Evolutionary conservation across 176 grass and related monocot genomes (phyloP), one percentile per base, ranked within the genome.

Genomic region (Lolium rigidum): DNA sequence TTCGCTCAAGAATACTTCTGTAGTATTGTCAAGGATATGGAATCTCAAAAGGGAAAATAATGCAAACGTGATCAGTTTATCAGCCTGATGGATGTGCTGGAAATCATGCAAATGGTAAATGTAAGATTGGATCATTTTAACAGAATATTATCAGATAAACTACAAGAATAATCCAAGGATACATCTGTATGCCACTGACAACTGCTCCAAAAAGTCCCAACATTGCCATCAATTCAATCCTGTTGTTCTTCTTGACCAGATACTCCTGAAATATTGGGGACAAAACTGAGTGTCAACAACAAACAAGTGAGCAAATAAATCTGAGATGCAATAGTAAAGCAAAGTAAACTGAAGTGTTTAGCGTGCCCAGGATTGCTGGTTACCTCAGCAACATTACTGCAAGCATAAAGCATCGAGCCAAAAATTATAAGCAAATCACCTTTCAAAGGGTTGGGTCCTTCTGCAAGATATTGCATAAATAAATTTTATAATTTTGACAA

Each of bases 1-100:
- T 72, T 48, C 91, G 83, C 87, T 98, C 95, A 55, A 98, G 65
- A 81, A 98, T 90, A 87, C 91, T 95, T 93, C 95, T 98, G 83
- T 87, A 56, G 15, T 20, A 62, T 56, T 81, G 85, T 91, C 74
- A 90, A 92, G 88, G 78, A 63, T 59, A 55, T 51, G 24, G 20
- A 47, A 47, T 47, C 41, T 43, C 41, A 47, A 47, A 10, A 60
- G 1, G n/a, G 3, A n/a, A 43, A 21, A 80, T 46, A 60, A 70
- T 64, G 67, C 11, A 77, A 54, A 56, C 47, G 73, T 75, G 55
- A 72, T 77, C 8, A 44, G 47, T 84, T 52, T 2, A 49, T 73
- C 61, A 68, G 2, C 16, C 6, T 3, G 3, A 78, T 67, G 47
- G 21, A 55, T 13, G 9, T 77, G 66, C 61, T 48, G 16, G 3